Evolutionary conservation across 352 stramenopile genomes (phyloP), one percentile per base, ranked within the genome.

Genomic region (Phytophthora hibernalis): DNA sequence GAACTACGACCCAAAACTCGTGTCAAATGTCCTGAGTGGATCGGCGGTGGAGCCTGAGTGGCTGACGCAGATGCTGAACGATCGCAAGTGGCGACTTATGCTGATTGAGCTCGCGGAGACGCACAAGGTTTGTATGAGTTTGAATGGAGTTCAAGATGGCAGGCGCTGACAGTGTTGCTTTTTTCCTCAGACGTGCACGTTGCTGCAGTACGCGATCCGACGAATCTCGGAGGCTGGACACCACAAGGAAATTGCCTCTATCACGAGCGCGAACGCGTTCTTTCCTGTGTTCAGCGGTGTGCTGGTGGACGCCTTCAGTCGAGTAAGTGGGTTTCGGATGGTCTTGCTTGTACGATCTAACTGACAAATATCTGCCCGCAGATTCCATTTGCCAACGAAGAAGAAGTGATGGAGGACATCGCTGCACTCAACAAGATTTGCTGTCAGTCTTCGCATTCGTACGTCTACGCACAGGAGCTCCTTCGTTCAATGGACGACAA

Each of bases 211-310:
- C 57, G 88, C 88, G 1, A 93, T 96, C 43, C 83, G 86, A 45
- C 80, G 86, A 11, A 96, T 96, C 54, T 96, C 88, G 0, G 86
- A 93, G 51, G 88, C 88, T 30, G 88, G 88, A 0, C 82, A 96
- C 47, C 88, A 96, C 79, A 95, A 96, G 55, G 88, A 96, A 50
- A 94, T 96, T 52, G 88, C 88, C 3, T 95, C 88, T 1, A 93
- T 93, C 31, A 83, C 86, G 13, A 94, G 84, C 48, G 88, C 88
- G 5, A 93, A 92, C 56, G 83, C 86, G 7, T 92, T 96, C 50
- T 96, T 96, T 58, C 79, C 86, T 24, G 88, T 96, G 21, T 96
- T 95, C 59, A 93, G 82, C 45, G 88, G 86, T 12, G 84, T 96
- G 22, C 54, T 96, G 2, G 64, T 91, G 22, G 88, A 96, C 55